A percentile compares a stretch with the other conserved stretches of the same genome.
phyloP scores from a whole-genome alignment of 805 yeast species.

The Teunomyces cretensis region DNA sequence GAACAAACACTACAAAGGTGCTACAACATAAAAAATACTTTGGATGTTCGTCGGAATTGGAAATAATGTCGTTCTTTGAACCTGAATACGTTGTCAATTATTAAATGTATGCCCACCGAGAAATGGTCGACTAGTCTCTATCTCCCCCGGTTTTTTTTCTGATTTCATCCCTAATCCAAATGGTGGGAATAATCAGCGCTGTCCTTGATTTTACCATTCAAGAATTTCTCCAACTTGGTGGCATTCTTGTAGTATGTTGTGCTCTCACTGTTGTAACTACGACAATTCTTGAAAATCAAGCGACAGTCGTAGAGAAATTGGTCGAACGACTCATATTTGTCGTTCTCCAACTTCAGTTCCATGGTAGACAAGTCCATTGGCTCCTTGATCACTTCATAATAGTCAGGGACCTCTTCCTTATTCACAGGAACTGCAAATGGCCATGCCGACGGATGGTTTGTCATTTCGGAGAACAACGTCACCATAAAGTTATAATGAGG shows the following conservation, averaged over 20 bases:
- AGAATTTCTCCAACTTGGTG: constrained; percentile 85
- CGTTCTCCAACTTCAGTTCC: constrained; percentile 91
- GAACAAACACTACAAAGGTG: too few relatives aligned
- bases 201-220: constrained; percentile 79
- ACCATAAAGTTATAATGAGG: constrained; percentile 95
- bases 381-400: constrained; percentile 92
- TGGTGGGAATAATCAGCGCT: constrained; percentile 87
- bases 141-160: background rate
- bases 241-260: constrained; percentile 97
- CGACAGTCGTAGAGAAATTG: constrained; percentile 88
- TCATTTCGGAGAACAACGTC: constrained; percentile 80
- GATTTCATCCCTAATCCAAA: constrained; percentile 45
- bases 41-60: too few relatives aligned
- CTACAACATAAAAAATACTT: too few relatives aligned
- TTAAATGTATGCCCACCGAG: too few relatives aligned
- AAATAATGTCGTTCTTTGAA: too few relatives aligned
- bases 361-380: constrained; percentile 97
- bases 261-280: constrained; percentile 88
- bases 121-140: constrained; percentile 9
- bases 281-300: constrained; percentile 85
- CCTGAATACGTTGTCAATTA: too few relatives aligned
- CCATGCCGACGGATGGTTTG: constrained; percentile 97
- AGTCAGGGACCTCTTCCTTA: constrained; percentile 92
- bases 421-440: constrained; percentile 94
- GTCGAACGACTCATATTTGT: constrained; percentile 86